phyloP scores from a whole-genome alignment of 2,329 filamentous ascomycete genomes.

The Aspergillus alliaceus region DNA sequence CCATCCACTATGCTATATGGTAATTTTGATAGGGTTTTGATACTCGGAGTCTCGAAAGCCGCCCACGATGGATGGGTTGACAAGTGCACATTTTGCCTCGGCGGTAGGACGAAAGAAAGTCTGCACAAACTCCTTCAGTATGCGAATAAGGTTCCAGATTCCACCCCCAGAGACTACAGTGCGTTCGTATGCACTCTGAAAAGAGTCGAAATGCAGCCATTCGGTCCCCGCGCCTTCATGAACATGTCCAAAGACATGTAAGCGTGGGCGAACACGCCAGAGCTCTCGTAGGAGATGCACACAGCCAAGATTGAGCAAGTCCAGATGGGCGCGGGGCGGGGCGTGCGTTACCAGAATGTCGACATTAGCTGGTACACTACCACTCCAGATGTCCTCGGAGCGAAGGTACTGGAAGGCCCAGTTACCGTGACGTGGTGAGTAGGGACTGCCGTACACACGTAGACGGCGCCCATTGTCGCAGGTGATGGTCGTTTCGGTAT shows the following conservation, averaged over 20 bases:
- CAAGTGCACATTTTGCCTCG: slow-evolving; percentile 23
- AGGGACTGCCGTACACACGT: slow-evolving; percentile 72
- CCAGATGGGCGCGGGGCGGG: slow-evolving; percentile 69
- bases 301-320: slow-evolving; percentile 58
- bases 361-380: no score
- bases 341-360: slow-evolving; percentile 78
- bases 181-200: slow-evolving; percentile 19
- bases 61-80: slow-evolving; percentile 20
- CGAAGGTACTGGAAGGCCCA: slow-evolving; percentile 74
- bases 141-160: slow-evolving; percentile 15
- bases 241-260: slow-evolving; percentile 81
- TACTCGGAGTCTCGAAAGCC: slow-evolving; percentile 20
- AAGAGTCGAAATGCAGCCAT: slow-evolving; percentile 14
- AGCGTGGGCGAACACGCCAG: slow-evolving; percentile 68
- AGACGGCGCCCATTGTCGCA: slow-evolving; percentile 59
- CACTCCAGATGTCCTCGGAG: no score
- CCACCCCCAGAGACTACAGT: slow-evolving; percentile 16
- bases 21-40: slow-evolving; percentile 12
- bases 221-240: slow-evolving; percentile 51
- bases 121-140: slow-evolving; percentile 7
- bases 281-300: slow-evolving; percentile 64
- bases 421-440: slow-evolving; percentile 69
- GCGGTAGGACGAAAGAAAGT: neutral
- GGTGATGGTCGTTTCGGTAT: slow-evolving; percentile 58
- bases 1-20: slow-evolving; percentile 11